phyloP scores from a whole-genome alignment of 768 basidiomycete species.

The Phylloporus sp. region DNA sequence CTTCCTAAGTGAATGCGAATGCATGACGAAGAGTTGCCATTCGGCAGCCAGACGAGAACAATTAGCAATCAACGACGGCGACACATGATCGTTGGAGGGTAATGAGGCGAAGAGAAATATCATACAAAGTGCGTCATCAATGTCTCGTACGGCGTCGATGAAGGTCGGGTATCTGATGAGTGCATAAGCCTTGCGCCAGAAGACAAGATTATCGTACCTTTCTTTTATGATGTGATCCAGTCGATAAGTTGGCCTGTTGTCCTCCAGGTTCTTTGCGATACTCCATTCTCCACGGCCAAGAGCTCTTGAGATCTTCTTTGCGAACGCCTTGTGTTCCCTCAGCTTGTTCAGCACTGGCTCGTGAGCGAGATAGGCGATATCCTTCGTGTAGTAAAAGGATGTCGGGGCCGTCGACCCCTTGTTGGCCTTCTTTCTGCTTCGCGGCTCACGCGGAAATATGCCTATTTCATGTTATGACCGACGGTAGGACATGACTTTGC shows the following conservation, averaged over 20 bases:
- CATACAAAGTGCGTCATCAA: constrained; percentile 97
- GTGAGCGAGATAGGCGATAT: constrained; percentile 95
- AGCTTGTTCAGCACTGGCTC: constrained; percentile 93
- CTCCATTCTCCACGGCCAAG: constrained; percentile 95
- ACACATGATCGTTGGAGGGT: constrained; percentile 79
- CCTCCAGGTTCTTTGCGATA: constrained; percentile 88
- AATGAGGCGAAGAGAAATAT: constrained; percentile 88
- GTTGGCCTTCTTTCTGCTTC: constrained; percentile 88
- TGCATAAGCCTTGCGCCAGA: constrained; percentile 5
- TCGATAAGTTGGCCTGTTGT: constrained; percentile 86
- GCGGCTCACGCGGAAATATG: constrained; percentile 96
- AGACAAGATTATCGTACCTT: constrained; percentile 51
- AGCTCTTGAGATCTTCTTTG: constrained; percentile 92
- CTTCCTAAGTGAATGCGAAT: constrained; percentile 78
- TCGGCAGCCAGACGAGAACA: constrained; percentile 88
- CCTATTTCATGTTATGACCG: constrained; percentile 44
- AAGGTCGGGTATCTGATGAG: constrained; percentile 88
- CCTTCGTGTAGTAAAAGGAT: constrained; percentile 97
- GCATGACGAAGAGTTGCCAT: constrained; percentile 97
- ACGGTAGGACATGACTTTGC: constrained; percentile 2
- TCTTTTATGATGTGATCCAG: constrained; percentile 98
- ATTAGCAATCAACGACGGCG: constrained; percentile 82
- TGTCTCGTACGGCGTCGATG: constrained; percentile 90
- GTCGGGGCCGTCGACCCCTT: constrained; percentile 97
- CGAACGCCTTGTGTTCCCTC: constrained; percentile 96